phyloP scores from a whole-genome alignment of 2,329 filamentous ascomycete species.

The Colletotrichum godetiae region DNA sequence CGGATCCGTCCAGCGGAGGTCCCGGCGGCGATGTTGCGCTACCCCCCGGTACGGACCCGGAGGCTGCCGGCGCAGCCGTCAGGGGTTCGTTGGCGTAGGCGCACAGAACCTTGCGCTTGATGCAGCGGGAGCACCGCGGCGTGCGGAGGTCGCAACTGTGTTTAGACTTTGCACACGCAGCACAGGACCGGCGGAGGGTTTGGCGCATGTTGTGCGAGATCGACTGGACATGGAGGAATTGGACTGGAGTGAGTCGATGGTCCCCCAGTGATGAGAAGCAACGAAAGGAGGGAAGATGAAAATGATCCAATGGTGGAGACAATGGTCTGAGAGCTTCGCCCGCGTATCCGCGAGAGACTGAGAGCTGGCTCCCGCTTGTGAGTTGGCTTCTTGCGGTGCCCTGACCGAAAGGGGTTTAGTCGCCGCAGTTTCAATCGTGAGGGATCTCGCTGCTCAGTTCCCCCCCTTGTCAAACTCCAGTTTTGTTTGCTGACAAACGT shows the following conservation, averaged over 20 bases:
- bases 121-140: constrained; percentile 66
- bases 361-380: background rate
- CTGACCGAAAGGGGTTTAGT: constrained; percentile 25
- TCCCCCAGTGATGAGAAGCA: background rate
- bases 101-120: constrained; percentile 59
- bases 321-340: background rate
- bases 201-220: constrained; percentile 55
- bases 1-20: constrained; percentile 4
- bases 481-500: background rate
- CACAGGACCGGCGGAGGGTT: constrained; percentile 68
- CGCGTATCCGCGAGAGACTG: background rate
- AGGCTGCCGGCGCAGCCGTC: constrained; percentile 39
- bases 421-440: constrained; percentile 15
- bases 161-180: constrained; percentile 66
- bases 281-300: background rate
- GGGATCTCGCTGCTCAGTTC: background rate
- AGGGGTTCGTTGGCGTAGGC: constrained; percentile 66
- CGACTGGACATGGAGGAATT: background rate
- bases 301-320: background rate
- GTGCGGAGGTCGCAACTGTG: constrained; percentile 65
- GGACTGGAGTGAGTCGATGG: background rate
- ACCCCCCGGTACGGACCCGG: constrained; percentile 7
- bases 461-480: background rate
- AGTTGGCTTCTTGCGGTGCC: background rate
- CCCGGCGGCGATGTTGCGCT: background rate